Evolutionary conservation across 768 basidiomycete species (phyloP).

Genomic region (Termitomyces titanicus): DNA sequence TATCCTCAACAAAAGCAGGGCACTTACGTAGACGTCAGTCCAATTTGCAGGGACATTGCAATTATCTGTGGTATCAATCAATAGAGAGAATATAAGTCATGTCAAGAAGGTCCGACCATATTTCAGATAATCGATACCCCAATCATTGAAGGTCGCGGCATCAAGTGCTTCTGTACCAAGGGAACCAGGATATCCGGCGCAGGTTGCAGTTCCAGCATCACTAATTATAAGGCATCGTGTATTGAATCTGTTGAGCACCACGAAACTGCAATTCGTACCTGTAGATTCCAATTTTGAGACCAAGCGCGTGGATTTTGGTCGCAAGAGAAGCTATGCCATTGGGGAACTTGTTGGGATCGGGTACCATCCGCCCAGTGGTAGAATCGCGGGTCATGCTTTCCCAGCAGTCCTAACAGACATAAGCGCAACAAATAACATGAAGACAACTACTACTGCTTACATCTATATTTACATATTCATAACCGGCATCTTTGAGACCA

Average conservation of each 20-base stretch:
- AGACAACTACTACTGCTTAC: constrained; percentile 21
- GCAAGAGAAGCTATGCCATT: constrained; percentile 45
- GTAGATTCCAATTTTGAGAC: constrained; percentile 50
- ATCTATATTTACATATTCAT: constrained; percentile 51
- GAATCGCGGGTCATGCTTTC: constrained; percentile 35
- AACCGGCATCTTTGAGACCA: constrained; percentile 45
- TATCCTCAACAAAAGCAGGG: neutral
- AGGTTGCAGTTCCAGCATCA: constrained; percentile 51
- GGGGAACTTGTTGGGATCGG: constrained; percentile 52
- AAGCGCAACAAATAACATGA: neutral
- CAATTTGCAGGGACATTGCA: constrained; percentile 52
- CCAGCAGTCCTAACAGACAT: constrained; percentile 44
- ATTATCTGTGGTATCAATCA: constrained; percentile 38
- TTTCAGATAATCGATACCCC: constrained; percentile 58
- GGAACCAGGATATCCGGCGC: constrained; percentile 55
- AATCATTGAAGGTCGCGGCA: constrained; percentile 47
- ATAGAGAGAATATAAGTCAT: neutral
- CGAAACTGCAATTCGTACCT: constrained; percentile 25
- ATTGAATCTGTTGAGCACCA: neutral
- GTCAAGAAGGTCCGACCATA: constrained; percentile 31
- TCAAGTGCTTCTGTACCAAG: constrained; percentile 46
- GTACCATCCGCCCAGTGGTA: constrained; percentile 37
- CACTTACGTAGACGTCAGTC: constrained; percentile 37
- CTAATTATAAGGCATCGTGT: constrained; percentile 23
- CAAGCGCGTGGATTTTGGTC: constrained; percentile 40